phyloP scores from a whole-genome alignment of 2,329 filamentous ascomycete species.

The Exophiala bonariae region DNA sequence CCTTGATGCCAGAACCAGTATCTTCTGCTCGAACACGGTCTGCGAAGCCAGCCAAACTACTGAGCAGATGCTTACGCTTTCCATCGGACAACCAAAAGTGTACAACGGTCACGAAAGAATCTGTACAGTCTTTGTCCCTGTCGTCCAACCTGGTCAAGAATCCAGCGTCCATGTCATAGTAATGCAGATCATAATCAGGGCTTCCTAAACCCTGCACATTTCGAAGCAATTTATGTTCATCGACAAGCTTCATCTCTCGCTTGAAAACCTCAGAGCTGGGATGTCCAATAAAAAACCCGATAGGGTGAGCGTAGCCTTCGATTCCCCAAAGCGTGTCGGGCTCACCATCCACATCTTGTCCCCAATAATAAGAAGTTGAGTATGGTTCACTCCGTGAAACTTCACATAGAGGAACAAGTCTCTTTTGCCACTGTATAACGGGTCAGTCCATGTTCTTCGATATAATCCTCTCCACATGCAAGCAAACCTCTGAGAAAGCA shows the following conservation, averaged over 20 bases:
- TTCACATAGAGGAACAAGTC: not conserved
- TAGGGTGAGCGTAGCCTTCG: not conserved
- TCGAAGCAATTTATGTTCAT: conserved; percentile 15
- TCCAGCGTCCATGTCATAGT: conserved; percentile 8
- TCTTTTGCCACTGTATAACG: not conserved
- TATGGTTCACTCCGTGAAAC: not conserved
- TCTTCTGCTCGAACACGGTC: conserved; percentile 1
- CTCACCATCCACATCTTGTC: not conserved
- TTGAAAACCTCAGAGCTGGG: not conserved
- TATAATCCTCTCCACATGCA: not conserved
- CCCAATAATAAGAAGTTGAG: not conserved
- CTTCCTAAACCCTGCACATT: conserved; percentile 8
- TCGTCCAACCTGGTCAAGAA: conserved; percentile 9
- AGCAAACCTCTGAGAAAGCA: not conserved
- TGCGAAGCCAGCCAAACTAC: not conserved
- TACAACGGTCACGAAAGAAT: conserved; percentile 7
- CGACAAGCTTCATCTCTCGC: conserved; percentile 30
- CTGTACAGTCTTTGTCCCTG: conserved; percentile 1
- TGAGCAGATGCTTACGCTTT: conserved; percentile 7
- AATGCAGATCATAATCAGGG: conserved; percentile 14
- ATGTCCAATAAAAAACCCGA: not conserved
- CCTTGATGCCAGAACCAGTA: not conserved
- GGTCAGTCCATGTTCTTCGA: not conserved
- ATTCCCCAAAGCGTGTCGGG: not conserved
- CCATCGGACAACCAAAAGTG: conserved; percentile 13